Evolutionary conservation across 306 rosid genomes (phyloP).

Genomic region (Fragaria iinumae): DNA sequence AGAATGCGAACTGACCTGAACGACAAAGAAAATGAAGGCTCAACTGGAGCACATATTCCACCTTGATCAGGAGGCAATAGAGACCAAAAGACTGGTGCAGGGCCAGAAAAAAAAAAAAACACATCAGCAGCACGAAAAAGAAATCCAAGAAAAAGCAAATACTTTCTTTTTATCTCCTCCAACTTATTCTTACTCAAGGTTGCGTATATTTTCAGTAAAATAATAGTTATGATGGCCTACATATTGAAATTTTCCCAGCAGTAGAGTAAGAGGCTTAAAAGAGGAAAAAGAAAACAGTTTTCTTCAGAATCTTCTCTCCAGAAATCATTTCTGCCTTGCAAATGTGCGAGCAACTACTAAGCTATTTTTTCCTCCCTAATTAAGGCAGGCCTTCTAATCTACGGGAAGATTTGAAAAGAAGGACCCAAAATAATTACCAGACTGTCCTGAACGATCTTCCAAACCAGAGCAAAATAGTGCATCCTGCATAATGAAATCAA

Average conservation of each 20-base stretch:
- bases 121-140: conserved; percentile 18
- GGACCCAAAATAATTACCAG: conserved; percentile 46
- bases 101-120: conserved; percentile 9
- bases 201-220: background rate
- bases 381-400: background rate
- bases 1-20: conserved; percentile 48
- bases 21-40: conserved; percentile 70
- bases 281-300: background rate
- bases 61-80: conserved; percentile 61
- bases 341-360: background rate
- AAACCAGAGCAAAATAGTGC: conserved; percentile 59
- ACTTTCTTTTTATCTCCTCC: background rate
- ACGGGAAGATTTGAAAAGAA: background rate
- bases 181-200: background rate
- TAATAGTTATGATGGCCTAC: background rate
- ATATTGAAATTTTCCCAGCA: background rate
- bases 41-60: conserved; percentile 59
- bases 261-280: background rate
- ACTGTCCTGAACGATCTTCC: conserved; percentile 51
- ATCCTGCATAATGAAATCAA: conserved; percentile 51
- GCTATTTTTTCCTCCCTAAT: background rate
- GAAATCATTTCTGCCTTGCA: background rate
- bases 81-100: conserved; percentile 63
- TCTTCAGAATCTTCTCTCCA: background rate
- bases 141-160: conserved; percentile 2